Percentiles rank a stretch among this genome's conserved stretches.
Evolutionary conservation across 2,329 filamentous ascomycete genomes (phyloP).

Genomic region (Neurospora sp.): DNA sequence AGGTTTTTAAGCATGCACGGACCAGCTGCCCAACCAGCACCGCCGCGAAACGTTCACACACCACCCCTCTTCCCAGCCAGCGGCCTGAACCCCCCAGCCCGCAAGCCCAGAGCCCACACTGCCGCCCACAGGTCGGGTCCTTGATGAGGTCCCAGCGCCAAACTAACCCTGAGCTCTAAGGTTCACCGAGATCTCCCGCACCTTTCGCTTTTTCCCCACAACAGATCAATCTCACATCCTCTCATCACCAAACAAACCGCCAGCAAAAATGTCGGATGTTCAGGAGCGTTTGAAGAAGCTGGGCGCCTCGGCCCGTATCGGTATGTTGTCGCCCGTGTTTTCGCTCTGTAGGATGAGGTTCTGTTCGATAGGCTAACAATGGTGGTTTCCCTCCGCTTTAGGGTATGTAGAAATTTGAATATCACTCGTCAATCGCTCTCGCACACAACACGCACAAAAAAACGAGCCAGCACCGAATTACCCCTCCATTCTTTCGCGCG

Average conservation of each 20-base stretch:
- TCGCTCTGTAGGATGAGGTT: constrained; percentile 2
- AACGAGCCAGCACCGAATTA: not conserved
- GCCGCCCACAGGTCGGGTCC: not conserved
- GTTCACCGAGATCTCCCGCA: constrained; percentile 14
- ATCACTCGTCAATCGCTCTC: constrained; percentile 4
- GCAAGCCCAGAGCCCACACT: not conserved
- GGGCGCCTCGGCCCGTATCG: constrained; percentile 49
- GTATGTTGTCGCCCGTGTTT: constrained; percentile 39
- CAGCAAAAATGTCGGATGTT: constrained; percentile 39
- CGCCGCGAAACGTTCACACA: not conserved
- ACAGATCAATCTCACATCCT: constrained; percentile 10
- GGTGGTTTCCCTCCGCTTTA: constrained; percentile 17
- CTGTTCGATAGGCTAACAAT: not conserved
- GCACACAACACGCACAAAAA: not conserved
- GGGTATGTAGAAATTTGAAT: constrained; percentile 19
- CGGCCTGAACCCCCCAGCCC: not conserved
- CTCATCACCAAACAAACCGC: constrained; percentile 5
- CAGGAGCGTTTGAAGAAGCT: constrained; percentile 54
- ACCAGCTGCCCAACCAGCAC: not conserved
- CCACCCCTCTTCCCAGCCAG: not conserved
- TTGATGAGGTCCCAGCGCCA: not conserved
- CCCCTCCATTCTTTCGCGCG: not conserved
- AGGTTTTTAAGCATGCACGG: not conserved
- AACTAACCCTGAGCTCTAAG: constrained; percentile 3
- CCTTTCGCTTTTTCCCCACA: constrained; percentile 9